phyloP scores from a whole-genome alignment of 1,139 yeast species.

The Yamadazyma diddensiae region DNA sequence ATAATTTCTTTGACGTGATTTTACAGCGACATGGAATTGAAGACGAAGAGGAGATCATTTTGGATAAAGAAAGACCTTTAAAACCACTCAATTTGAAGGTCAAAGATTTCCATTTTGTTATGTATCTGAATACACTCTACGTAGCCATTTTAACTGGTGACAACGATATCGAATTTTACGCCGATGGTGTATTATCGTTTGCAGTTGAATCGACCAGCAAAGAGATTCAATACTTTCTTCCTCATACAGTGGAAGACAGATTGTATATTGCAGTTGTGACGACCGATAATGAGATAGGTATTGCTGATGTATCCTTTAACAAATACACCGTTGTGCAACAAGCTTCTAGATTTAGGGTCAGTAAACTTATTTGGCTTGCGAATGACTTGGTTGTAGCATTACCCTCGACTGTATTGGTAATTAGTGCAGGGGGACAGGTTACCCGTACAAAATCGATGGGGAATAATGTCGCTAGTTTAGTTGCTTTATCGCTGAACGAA shows the following conservation, averaged over 20 bases:
- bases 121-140: slow-evolving; percentile 14
- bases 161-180: slow-evolving; percentile 7
- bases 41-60: slow-evolving; percentile 15
- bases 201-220: slow-evolving; percentile 1
- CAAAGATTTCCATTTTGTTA: slow-evolving; percentile 27
- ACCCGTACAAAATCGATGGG: too few species aligned
- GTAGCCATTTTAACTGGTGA: slow-evolving; percentile 20
- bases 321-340: background rate
- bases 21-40: slow-evolving; percentile 19
- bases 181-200: slow-evolving; percentile 1
- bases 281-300: slow-evolving; percentile 5
- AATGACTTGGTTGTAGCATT: slow-evolving; percentile 1
- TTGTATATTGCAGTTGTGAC: slow-evolving; percentile 5
- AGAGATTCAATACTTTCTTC: slow-evolving; percentile 1
- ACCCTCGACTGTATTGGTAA: too few species aligned
- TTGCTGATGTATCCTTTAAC: slow-evolving; percentile 1
- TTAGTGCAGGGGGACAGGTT: too few species aligned
- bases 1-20: slow-evolving; percentile 27
- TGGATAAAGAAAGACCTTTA: slow-evolving; percentile 15
- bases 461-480: too few species aligned
- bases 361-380: slow-evolving; percentile 4
- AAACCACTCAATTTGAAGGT: too few species aligned
- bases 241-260: slow-evolving; percentile 3
- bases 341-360: slow-evolving; percentile 11
- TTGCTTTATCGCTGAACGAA: too few species aligned